Evolutionary conservation across 2,329 filamentous ascomycete species (phyloP).

Genomic region (Trichoderma semiorbis): DNA sequence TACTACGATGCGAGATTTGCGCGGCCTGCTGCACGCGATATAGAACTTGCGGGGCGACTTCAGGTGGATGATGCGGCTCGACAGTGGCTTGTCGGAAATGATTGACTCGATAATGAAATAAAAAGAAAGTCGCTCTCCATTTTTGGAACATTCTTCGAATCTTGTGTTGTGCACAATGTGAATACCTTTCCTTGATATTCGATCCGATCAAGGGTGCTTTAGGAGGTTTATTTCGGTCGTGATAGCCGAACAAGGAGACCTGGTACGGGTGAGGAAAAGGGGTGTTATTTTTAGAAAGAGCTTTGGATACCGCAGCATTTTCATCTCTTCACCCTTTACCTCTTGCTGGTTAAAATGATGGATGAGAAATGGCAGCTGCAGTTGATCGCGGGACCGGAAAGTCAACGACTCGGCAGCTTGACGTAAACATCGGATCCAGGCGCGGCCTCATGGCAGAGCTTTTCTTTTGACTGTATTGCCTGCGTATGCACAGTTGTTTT

Average conservation of each 20-base stretch:
- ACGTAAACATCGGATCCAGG: neutral
- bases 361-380: neutral
- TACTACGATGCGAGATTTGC: conserved; percentile 24
- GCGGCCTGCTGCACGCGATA: neutral
- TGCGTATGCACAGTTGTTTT: neutral
- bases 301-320: neutral
- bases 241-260: neutral
- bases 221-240: neutral
- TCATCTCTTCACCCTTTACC: neutral
- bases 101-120: conserved; percentile 6
- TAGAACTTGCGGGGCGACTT: conserved; percentile 11
- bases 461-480: neutral
- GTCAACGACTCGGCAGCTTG: neutral
- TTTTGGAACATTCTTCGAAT: neutral
- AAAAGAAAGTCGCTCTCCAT: conserved; percentile 1
- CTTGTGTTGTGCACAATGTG: neutral
- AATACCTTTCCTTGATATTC: neutral
- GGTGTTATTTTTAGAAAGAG: neutral
- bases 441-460: neutral
- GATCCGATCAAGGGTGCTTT: neutral
- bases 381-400: neutral
- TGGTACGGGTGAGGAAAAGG: neutral
- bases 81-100: neutral
- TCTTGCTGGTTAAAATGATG: neutral
- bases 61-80: neutral